These are phyloP conservation scores for Hibiscus mutabilis DNA, from an alignment of 345 rosid genomes.

Conservation along the genomic window DNA sequence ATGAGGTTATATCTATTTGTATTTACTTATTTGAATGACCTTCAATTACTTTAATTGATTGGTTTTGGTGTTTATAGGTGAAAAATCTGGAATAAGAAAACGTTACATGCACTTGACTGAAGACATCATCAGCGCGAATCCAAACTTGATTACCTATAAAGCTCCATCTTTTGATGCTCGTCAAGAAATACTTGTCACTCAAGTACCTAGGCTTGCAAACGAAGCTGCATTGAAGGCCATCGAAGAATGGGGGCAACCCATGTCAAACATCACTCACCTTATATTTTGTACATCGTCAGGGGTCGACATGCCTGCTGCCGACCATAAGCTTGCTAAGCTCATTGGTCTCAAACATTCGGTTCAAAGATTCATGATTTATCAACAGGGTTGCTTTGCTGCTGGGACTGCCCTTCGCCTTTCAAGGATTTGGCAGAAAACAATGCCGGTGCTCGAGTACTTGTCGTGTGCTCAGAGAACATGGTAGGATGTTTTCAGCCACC, in stretches of 20 bases:
- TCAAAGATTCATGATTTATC: not conserved
- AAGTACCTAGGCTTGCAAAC: not conserved
- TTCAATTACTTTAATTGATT: not conserved
- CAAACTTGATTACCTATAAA: not conserved
- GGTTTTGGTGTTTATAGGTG: not conserved
- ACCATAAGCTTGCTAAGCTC: not conserved
- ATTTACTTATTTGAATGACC: too few species aligned
- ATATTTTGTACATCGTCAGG: conserved; percentile 5
- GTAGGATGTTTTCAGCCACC: not conserved
- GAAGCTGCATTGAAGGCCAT: conserved; percentile 2
- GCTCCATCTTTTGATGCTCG: conserved; percentile 10
- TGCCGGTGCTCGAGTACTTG: not conserved
- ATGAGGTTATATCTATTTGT: not conserved
- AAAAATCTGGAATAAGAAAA: not conserved
- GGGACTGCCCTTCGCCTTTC: conserved; percentile 5
- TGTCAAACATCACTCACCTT: conserved; percentile 4
- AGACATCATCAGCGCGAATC: not conserved
- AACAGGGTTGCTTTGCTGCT: conserved; percentile 3
- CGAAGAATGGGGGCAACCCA: conserved; percentile 6
- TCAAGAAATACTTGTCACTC: not conserved
- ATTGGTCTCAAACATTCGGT: not conserved
- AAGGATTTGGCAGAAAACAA: conserved; percentile 8
- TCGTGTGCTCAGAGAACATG: not conserved
- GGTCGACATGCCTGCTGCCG: not conserved
- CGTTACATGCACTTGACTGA: conserved; percentile 6